phyloP scores from a whole-genome alignment of 352 stramenopile species.

The Phytopythium aichiense region DNA sequence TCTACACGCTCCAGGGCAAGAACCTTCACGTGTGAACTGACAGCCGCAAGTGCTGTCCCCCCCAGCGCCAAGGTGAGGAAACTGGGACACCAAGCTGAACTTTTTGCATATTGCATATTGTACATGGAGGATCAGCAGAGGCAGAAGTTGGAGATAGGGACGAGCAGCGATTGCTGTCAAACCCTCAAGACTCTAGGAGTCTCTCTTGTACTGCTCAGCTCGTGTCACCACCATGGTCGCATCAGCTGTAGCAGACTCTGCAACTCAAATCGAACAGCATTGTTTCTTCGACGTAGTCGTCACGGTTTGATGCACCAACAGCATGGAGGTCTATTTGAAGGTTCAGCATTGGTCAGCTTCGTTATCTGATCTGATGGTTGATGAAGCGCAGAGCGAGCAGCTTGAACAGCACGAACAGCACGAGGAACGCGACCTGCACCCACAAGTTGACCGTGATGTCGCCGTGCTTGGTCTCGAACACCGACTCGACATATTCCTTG shows the following conservation, averaged over 20 bases:
- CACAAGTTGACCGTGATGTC: constrained; percentile 3
- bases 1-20: constrained; percentile 62
- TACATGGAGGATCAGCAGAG: not conserved
- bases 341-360: not conserved
- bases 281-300: no score
- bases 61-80: not conserved
- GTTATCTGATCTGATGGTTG: constrained; percentile 5
- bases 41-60: not conserved
- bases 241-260: not conserved
- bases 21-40: constrained; percentile 23
- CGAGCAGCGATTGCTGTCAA: not conserved
- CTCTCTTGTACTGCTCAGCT: not conserved
- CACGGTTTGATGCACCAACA: no score
- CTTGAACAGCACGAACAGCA: constrained; percentile 3
- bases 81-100: not conserved
- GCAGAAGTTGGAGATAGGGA: not conserved
- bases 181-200: not conserved
- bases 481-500: constrained; percentile 6
- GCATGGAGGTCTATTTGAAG: no score
- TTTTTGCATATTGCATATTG: not conserved
- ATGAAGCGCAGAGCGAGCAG: constrained; percentile 5
- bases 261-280: not conserved
- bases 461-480: constrained; percentile 6
- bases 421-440: not conserved
- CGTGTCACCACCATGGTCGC: constrained; percentile 1